phyloP scores from a whole-genome alignment of 805 yeast species.

The Kodamaea kaohsiungensis region DNA sequence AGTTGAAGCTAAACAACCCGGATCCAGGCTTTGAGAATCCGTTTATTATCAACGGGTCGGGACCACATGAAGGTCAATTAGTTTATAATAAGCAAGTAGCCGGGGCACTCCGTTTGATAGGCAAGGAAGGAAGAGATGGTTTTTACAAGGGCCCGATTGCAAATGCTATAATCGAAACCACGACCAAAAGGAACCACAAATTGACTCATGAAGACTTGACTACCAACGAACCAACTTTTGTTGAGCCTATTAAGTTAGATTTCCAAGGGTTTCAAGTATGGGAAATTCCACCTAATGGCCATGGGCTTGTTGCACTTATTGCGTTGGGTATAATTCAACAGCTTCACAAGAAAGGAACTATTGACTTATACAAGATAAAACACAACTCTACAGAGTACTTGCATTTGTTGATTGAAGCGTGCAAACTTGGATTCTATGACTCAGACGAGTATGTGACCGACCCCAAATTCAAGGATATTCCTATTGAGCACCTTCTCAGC shows the following conservation, averaged over 20 bases:
- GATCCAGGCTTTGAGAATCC: slow-evolving; percentile 26
- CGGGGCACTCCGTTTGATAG: slow-evolving; percentile 50
- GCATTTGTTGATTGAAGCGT: slow-evolving; percentile 68
- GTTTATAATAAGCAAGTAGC: slow-evolving; percentile 56
- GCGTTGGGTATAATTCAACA: slow-evolving; percentile 67
- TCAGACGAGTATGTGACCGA: slow-evolving; percentile 75
- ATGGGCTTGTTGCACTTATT: slow-evolving; percentile 73
- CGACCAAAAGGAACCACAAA: slow-evolving; percentile 55
- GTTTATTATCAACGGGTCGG: slow-evolving; percentile 35
- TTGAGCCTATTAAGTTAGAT: slow-evolving; percentile 61
- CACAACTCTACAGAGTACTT: slow-evolving; percentile 74
- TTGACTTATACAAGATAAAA: slow-evolving; percentile 42
- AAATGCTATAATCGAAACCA: slow-evolving; percentile 56
- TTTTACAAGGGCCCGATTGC: slow-evolving; percentile 76
- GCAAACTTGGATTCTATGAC: slow-evolving; percentile 72
- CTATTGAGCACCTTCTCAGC: slow-evolving; percentile 40
- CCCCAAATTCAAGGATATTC: slow-evolving; percentile 42
- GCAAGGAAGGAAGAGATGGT: slow-evolving; percentile 58
- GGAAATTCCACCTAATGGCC: slow-evolving; percentile 87
- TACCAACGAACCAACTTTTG: slow-evolving; percentile 58
- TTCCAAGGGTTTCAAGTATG: slow-evolving; percentile 57
- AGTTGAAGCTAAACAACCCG: slow-evolving; percentile 39
- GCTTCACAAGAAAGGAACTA: slow-evolving; percentile 45
- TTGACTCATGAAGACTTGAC: slow-evolving; percentile 56
- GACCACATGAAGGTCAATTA: slow-evolving; percentile 61